phyloP scores from a whole-genome alignment of 2,329 filamentous ascomycete genomes.

The Lecanicillium sp. region DNA sequence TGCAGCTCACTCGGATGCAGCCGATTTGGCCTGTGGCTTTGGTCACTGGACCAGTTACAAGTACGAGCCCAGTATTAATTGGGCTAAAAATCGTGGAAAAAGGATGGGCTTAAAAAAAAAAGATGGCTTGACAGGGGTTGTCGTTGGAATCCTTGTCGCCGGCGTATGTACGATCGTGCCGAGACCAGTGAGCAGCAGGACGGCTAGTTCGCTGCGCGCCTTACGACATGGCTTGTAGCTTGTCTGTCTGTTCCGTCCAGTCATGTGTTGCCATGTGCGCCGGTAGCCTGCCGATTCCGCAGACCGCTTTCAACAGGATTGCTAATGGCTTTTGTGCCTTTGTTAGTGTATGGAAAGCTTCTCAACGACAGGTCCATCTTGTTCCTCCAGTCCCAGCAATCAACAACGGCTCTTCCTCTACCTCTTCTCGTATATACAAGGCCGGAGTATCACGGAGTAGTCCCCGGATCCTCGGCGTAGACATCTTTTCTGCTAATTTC shows the following conservation, averaged over 20 bases:
- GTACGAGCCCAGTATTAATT: too few relatives aligned
- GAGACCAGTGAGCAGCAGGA: background rate
- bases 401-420: too few relatives aligned
- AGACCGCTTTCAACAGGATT: too few relatives aligned
- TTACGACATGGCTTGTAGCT: background rate
- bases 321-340: too few relatives aligned
- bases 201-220: background rate
- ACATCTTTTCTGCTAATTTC: background rate
- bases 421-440: too few relatives aligned
- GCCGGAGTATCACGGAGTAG: constrained; percentile 6
- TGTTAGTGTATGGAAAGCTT: too few relatives aligned
- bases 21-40: constrained; percentile 5
- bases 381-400: too few relatives aligned
- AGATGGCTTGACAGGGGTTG: constrained; percentile 1
- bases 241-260: background rate
- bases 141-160: constrained; percentile 1
- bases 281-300: background rate
- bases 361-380: too few relatives aligned
- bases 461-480: background rate
- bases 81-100: background rate
- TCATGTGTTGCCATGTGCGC: too few relatives aligned
- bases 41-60: too few relatives aligned
- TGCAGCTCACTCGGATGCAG: constrained; percentile 2
- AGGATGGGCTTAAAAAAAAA: background rate
- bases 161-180: constrained; percentile 3